Evolutionary conservation across 768 basidiomycete genomes (phyloP).

Genomic region (Mycena maculata): DNA sequence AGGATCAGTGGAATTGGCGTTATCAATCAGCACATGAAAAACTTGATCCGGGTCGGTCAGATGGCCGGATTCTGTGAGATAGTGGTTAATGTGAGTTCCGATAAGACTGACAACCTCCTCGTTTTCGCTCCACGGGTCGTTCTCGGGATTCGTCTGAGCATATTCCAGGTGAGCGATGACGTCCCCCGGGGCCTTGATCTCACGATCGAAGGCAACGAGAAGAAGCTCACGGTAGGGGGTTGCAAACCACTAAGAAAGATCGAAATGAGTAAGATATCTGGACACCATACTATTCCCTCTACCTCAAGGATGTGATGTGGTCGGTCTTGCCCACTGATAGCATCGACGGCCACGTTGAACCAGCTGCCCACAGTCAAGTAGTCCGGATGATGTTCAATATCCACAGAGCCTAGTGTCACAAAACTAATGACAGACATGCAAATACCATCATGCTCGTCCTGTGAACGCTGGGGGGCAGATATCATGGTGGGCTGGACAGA

Average conservation of each 20-base stretch:
- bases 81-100: background rate
- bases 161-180: slow-evolving; percentile 6
- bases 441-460: slow-evolving; percentile 8
- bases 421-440: background rate
- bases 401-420: background rate
- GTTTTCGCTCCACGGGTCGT: slow-evolving; percentile 10
- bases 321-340: background rate
- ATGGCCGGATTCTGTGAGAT: slow-evolving; percentile 5
- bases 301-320: slow-evolving; percentile 15
- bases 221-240: slow-evolving; percentile 10
- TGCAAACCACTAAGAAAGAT: slow-evolving; percentile 8
- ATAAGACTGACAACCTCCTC: background rate
- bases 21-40: background rate
- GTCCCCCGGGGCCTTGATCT: background rate
- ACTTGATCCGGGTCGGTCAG: background rate
- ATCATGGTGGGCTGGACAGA: background rate
- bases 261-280: background rate
- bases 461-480: background rate
- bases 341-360: slow-evolving; percentile 4
- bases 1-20: background rate
- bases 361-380: background rate
- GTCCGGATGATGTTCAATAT: slow-evolving; percentile 11
- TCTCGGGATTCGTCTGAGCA: background rate
- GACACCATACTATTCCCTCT: no score
- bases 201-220: background rate